Base-by-base conservation (phyloP, 2,329 filamentous ascomycete species). In the Atkinsonella hypoxylon region DNA sequence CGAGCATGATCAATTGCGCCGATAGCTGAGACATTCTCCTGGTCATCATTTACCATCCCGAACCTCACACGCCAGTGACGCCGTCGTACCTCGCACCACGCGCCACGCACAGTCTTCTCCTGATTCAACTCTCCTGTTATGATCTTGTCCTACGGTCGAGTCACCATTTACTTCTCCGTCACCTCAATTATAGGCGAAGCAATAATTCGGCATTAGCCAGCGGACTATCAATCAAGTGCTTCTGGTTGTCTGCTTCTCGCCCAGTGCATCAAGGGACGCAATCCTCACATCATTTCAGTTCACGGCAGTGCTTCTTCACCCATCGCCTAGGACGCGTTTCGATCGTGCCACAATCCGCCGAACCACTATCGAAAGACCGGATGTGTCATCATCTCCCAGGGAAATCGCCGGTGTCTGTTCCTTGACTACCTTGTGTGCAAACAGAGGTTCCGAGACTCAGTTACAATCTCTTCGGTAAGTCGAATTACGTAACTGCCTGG, bases 21-120 rank as follows among this genome's bases (percentile, higher is more conserved):
- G 31, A 44, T 40, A 32, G 48, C 48, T 53, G 49, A 53, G 48
- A 53, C 51, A 49, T 34, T 40, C 34, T 46, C 45, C 42, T 32
- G 30, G 26, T 40, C 34, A 38, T 47, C 49, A 40, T 53, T 45
- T 46, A 48, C 49, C 48, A 36, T 45, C 39, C 44, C 13, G 47
- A 36, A 42, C 32, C 45, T 30, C 18, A 41, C 38, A 43, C 47
- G 36, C 51, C 42, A 13, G 13, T 31, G 34, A 43, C 31, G 40
- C 31, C 34, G 41, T 45, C 42, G 15, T 40, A 47, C 34, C 41
- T 30, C 30, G 17, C 44, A 45, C 20, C 36, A 34, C 38, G n/a
- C 34, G 38, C 32, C 31, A 51, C 34, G 13, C 36, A 48, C 15
- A 15, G 45, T 45, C 18, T 36, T 38, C 11, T 17, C 36, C 43